phyloP scores from a whole-genome alignment of 2,329 filamentous ascomycete genomes.

The Xylariales sp. region DNA sequence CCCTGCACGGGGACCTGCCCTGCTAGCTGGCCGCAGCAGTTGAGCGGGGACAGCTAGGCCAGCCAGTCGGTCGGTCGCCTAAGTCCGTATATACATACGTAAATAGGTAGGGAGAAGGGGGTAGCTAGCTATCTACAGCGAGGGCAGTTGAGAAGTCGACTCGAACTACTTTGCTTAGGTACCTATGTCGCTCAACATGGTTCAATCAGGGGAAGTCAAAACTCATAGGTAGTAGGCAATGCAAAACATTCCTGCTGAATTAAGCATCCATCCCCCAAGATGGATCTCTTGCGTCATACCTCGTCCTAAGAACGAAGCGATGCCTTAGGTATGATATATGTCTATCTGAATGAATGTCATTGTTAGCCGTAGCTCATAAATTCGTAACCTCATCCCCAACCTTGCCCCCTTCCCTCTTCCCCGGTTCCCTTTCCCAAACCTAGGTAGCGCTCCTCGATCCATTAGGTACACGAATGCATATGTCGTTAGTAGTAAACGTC shows the following conservation, averaged over 20 bases:
- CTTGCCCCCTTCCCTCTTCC: neutral
- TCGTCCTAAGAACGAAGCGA: neutral
- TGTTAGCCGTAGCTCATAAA: constrained; percentile 19
- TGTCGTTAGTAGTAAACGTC: constrained; percentile 21
- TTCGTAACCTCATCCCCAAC: constrained; percentile 20
- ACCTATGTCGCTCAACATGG: neutral
- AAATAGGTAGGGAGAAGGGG: constrained; percentile 21
- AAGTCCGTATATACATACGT: neutral
- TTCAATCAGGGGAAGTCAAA: neutral
- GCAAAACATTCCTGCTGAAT: neutral
- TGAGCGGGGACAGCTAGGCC: constrained; percentile 46
- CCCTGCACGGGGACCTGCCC: constrained; percentile 54
- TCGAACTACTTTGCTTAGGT: neutral
- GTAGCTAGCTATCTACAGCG: no score
- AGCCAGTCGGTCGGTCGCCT: neutral
- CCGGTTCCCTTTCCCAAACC: no score
- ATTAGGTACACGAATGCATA: constrained; percentile 9
- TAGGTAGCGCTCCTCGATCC: neutral
- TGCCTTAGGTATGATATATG: constrained; percentile 6
- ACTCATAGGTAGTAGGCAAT: neutral
- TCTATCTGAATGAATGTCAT: constrained; percentile 26
- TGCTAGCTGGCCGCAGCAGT: constrained; percentile 54
- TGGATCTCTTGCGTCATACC: neutral
- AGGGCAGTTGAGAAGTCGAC: no score
- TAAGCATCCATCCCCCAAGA: neutral